Evolutionary conservation across 1,139 yeast genomes (phyloP).

Genomic region (Torulaspora pretoriensis): DNA sequence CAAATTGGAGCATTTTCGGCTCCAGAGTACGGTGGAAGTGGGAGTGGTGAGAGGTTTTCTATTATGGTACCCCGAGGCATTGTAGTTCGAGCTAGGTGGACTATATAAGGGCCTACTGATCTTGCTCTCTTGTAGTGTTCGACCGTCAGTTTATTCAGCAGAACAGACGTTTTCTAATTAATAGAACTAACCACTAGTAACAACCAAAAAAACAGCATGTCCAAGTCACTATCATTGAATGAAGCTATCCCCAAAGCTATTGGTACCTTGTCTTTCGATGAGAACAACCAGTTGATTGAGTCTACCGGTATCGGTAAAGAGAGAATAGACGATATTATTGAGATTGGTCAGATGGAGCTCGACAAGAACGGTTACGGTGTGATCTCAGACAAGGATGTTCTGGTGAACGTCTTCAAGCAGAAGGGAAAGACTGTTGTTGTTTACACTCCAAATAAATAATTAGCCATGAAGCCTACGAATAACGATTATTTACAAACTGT

Average conservation of each 20-base stretch:
- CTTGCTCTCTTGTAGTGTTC: not conserved
- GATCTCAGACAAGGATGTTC: conserved; percentile 21
- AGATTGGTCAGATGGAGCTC: conserved; percentile 23
- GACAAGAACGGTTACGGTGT: conserved; percentile 30
- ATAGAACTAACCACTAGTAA: not conserved
- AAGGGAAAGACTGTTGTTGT: conserved; percentile 30
- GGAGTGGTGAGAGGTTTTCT: not conserved
- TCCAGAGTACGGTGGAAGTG: not conserved
- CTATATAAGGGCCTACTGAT: not conserved
- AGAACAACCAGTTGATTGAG: conserved; percentile 31
- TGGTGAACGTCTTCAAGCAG: conserved; percentile 27
- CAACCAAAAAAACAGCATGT: conserved; percentile 3
- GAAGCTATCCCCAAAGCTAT: conserved; percentile 25
- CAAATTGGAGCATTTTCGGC: not conserved
- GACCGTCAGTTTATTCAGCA: not conserved
- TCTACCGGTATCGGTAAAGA: conserved; percentile 34
- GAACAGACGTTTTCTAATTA: not conserved
- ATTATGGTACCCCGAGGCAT: not conserved
- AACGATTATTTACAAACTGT: conserved; percentile 2
- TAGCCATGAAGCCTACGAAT: conserved; percentile 1
- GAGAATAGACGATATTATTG: conserved; percentile 26
- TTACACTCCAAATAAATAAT: conserved; percentile 19
- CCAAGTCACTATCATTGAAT: conserved; percentile 8
- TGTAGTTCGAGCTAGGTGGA: not conserved
- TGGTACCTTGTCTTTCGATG: conserved; percentile 35